Evolutionary conservation across 2,329 filamentous ascomycete species (phyloP), one percentile per base, ranked within the genome.

Genomic region (Fusarium dimerum): DNA sequence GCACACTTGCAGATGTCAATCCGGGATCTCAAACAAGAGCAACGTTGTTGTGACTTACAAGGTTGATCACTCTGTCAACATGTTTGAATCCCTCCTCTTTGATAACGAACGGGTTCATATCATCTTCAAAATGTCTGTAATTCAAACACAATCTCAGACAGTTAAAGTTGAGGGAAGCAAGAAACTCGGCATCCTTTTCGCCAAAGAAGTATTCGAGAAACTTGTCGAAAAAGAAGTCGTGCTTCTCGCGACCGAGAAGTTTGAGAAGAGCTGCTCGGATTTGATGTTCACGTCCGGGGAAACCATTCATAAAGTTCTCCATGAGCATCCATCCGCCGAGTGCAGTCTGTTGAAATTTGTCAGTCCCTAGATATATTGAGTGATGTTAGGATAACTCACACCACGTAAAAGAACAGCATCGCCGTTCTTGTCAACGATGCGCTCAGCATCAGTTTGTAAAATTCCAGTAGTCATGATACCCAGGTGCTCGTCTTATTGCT

Each of bases 281-380:
- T 54, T 84, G 75, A 29, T 72, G 72, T 65, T 85, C 83, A 47
- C 81, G 78, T 13, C 80, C 83, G 5, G 81, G 75, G 52, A 78
- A 85, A 15, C 83, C 83, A 1, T 79, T 83, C 60, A 85, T 85
- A 72, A 85, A 85, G 61, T 84, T 84, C 65, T 84, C 81, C 78
- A 82, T 82, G n/a, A 66, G 59, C 59, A 69, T 65, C 59, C 62
- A 65, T 6, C 67, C 67, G 3, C 67, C 67, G 3, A 63, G 52
- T 8, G 65, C 65, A 12, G 64, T 58, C 62, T 63, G 11, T 32
- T 15, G 15, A 34, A 42, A 29, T 50, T 26, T 48, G 17, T 38
- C 18, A 38, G 13, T 36, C 10, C 32, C 32, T 39, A 6, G 7
- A 10, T 2, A 12, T 45, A 10, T 13, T n/a, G 11, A 38, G 32